Evolutionary conservation across 768 basidiomycete species (phyloP).

Genomic region (Trametes maxima): DNA sequence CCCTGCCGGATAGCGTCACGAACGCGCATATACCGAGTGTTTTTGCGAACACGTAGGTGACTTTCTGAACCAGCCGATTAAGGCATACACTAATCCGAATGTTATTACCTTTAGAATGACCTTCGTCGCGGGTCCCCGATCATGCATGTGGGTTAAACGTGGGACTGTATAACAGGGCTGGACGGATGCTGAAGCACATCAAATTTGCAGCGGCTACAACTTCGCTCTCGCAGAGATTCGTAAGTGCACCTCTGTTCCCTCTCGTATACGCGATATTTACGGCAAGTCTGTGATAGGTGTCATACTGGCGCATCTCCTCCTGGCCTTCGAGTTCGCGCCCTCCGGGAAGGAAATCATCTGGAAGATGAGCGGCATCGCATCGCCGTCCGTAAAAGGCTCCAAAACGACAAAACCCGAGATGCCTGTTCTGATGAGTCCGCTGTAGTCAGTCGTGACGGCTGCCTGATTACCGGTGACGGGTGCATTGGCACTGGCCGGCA

Average conservation of each 20-base stretch:
- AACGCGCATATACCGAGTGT: conserved; percentile 14
- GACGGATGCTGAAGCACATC: neutral
- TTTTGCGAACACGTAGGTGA: conserved; percentile 7
- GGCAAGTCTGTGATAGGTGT: neutral
- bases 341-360: conserved; percentile 15
- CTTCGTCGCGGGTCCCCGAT: conserved; percentile 4
- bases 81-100: neutral
- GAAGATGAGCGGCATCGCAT: conserved; percentile 15
- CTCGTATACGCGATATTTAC: too few species aligned
- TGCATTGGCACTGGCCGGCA: too few species aligned
- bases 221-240: conserved; percentile 9
- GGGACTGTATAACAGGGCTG: neutral
- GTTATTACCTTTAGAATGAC: conserved; percentile 2
- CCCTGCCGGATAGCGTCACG: conserved; percentile 1
- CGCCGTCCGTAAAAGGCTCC: conserved; percentile 8
- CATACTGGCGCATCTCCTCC: conserved; percentile 2
- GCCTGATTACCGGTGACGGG: neutral
- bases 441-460: neutral
- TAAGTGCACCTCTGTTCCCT: neutral
- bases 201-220: conserved; percentile 7
- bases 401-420: conserved; percentile 7
- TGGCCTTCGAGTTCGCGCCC: conserved; percentile 8
- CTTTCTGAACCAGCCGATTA: neutral
- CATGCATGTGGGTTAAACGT: conserved; percentile 8
- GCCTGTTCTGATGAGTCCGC: neutral